Percentiles rank a stretch among this genome's conserved stretches.
Conservation (phyloP, 192 early-diverging fungal genomes). For the Dissophora globulifera region DNA sequence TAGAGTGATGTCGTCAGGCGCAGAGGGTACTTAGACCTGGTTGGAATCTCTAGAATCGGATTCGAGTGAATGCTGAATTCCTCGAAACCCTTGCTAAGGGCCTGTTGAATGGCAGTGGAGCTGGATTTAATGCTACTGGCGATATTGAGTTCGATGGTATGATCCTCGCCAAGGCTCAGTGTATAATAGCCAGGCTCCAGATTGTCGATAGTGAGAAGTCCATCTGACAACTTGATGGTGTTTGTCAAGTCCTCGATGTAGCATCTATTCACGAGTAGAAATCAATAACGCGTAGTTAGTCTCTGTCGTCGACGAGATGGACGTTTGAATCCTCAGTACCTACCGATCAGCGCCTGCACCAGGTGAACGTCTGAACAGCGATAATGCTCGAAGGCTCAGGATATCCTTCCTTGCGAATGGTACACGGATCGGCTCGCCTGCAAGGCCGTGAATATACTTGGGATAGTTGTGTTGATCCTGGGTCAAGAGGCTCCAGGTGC, state of each 20-base stretch:
- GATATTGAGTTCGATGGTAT: no score
- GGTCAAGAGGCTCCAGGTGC: slow-evolving; percentile 1
- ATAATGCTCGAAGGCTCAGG: slow-evolving; percentile 16
- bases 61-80: no score
- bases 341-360: neutral
- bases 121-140: no score
- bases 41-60: no score
- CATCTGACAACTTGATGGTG: no score
- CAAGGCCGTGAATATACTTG: slow-evolving; percentile 11
- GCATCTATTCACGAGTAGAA: slow-evolving; percentile 2
- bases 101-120: no score
- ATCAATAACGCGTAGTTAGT: neutral
- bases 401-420: slow-evolving; percentile 2
- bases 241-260: no score
- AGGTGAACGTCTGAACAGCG: slow-evolving; percentile 7
- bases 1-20: neutral
- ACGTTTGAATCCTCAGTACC: neutral
- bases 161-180: no score
- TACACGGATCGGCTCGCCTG: slow-evolving; percentile 21
- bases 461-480: slow-evolving; percentile 8
- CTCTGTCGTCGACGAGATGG: neutral
- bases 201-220: no score
- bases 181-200: no score
- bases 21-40: no score
- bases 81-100: no score